Evolutionary conservation across 2,329 filamentous ascomycete species (phyloP), one percentile per base, ranked within the genome.

Genomic region (Leptodontidium sp.): DNA sequence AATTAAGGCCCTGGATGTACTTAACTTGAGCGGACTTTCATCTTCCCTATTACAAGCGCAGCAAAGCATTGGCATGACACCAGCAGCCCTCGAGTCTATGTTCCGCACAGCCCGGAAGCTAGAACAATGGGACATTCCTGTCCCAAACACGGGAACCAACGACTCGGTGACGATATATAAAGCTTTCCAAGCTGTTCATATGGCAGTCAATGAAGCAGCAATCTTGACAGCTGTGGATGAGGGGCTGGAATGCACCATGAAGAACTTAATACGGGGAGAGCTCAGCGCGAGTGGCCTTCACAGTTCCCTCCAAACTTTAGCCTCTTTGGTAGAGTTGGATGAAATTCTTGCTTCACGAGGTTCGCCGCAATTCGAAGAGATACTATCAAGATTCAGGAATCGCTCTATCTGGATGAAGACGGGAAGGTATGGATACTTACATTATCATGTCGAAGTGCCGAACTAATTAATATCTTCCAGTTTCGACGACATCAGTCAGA

Each of bases 71-170:
- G 87, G 88, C 45, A 84, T 83, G 35, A 86, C 86, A 4, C 83
- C 86, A 1, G 81, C 85, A 8, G 88, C 88, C 0, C 82, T 92
- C 8, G 90, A 93, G 58, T 91, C 87, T 70, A 93, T 93, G 64
- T 91, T 97, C 71, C 87, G 89, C 64, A 93, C 93, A 6, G 94
- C 94, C 24, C 88, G 93, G 69, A 91, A 91, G 72, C 84, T 98
- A 17, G 94, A 96, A 73, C 91, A 95, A 75, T 99, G 96, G 96
- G 94, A 98, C 77, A 85, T 98, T 24, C 92, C 93, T 15, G 89
- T 90, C 0, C 92, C 94, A 0, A 83, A 85, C 8, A 81, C 84
- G 2, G 87, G 86, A 61, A 83, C 85, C 14, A 90, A 88, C 38
- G 88, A 91, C 66, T 84, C 90, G 1, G 89, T 91, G 2, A 90